Conservation (phyloP, 768 basidiomycete species). For the Favolaschia claudopus region DNA sequence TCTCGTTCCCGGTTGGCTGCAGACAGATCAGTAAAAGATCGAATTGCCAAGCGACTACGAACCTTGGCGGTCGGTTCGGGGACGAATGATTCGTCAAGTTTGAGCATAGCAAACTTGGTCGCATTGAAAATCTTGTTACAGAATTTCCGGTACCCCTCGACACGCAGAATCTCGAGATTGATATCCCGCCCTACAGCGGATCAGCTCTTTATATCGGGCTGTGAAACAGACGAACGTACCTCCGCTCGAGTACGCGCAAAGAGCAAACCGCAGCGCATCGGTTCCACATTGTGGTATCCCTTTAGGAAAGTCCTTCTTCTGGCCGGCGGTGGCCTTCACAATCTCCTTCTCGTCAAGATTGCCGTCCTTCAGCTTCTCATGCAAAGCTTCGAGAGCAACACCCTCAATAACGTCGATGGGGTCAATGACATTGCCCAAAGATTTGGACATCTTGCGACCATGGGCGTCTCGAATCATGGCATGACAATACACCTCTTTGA, state of each 20-base stretch:
- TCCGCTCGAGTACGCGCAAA: conserved; percentile 93
- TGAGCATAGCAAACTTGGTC: conserved; percentile 99
- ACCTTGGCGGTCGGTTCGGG: conserved; percentile 78
- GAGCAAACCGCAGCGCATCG: conserved; percentile 93
- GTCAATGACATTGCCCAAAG: conserved; percentile 97
- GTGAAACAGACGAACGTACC: conserved; percentile 49
- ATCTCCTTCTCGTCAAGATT: conserved; percentile 96
- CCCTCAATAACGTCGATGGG: conserved; percentile 96
- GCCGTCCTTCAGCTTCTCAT: conserved; percentile 86
- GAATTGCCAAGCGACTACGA: conserved; percentile 18
- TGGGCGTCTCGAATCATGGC: conserved; percentile 99
- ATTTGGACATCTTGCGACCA: conserved; percentile 99
- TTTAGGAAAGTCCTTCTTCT: conserved; percentile 99
- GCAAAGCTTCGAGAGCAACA: conserved; percentile 76
- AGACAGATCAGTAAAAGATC: conserved; percentile 18
- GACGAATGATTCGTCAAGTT: conserved; percentile 85
- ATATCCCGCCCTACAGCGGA: conserved; percentile 85
- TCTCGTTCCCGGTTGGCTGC: conserved; percentile 89
- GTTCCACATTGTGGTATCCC: conserved; percentile 99
- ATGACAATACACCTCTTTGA: conserved; percentile 95
- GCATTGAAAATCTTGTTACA: conserved; percentile 99
- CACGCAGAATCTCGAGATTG: conserved; percentile 93
- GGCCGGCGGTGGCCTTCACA: conserved; percentile 86
- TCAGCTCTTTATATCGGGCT: not conserved
- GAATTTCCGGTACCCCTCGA: conserved; percentile 99